Conservation (phyloP, 306 rosid genomes). For the Argentina anserina region DNA sequence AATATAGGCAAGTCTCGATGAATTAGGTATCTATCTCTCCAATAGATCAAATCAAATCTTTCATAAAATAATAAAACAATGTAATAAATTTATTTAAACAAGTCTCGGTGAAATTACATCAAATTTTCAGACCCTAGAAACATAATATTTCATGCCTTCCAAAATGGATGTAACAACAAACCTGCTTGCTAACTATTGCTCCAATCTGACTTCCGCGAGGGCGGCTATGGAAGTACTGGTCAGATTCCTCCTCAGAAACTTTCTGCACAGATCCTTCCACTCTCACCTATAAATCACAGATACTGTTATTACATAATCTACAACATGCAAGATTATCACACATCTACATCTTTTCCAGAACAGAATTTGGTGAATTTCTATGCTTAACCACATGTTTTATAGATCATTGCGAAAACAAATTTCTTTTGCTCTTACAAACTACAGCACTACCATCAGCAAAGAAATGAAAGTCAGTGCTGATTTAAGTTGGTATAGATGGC, state of each 20-base stretch:
- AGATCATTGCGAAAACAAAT: neutral
- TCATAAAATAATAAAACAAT: neutral
- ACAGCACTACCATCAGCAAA: neutral
- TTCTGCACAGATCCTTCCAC: constrained; percentile 86
- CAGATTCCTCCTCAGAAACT: constrained; percentile 85
- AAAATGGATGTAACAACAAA: constrained; percentile 25
- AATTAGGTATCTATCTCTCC: too few species aligned
- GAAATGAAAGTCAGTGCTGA: neutral
- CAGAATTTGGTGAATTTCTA: neutral
- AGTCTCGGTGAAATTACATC: neutral
- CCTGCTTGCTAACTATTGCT: constrained; percentile 97
- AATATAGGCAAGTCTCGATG: too few species aligned
- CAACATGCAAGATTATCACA: constrained; percentile 18
- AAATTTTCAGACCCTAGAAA: neutral
- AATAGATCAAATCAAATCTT: too few species aligned
- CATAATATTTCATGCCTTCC: neutral
- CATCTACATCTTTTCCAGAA: neutral
- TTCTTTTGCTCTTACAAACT: neutral
- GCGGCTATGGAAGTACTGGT: constrained; percentile 88
- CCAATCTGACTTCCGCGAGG: constrained; percentile 97
- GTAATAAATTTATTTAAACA: neutral
- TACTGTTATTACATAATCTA: constrained; percentile 10
- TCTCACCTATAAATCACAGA: constrained; percentile 53
- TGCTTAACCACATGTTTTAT: neutral
- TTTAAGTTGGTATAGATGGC: neutral